Conservation (phyloP, 75 land plant species). For the Pinus albicaulis region DNA sequence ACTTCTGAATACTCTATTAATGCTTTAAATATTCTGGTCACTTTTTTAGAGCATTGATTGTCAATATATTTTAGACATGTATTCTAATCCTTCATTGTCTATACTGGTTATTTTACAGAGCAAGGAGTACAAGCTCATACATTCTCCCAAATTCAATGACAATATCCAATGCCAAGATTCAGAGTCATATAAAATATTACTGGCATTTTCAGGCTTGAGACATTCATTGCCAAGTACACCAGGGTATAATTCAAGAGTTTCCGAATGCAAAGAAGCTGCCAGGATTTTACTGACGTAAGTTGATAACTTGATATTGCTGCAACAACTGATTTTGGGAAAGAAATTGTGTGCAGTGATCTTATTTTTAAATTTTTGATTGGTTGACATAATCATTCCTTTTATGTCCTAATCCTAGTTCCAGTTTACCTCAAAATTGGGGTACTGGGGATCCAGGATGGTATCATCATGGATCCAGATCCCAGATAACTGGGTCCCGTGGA, state of each 20-base stretch:
- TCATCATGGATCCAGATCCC: too few relatives aligned
- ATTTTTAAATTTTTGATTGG: not conserved
- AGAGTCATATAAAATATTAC: slow-evolving; percentile 62
- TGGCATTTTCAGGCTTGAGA: slow-evolving; percentile 93
- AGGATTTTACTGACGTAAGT: slow-evolving; percentile 59
- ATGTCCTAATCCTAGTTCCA: too few relatives aligned
- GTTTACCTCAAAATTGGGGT: too few relatives aligned
- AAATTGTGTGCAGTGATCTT: not conserved
- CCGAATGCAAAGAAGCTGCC: slow-evolving; percentile 92
- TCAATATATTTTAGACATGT: slow-evolving; percentile 1
- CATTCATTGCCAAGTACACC: slow-evolving; percentile 69
- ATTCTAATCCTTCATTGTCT: not conserved
- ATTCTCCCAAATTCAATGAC: slow-evolving; percentile 26
- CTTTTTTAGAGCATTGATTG: not conserved
- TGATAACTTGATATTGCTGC: not conserved
- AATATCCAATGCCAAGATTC: slow-evolving; percentile 8
- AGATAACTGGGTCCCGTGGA: too few relatives aligned
- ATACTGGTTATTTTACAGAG: slow-evolving; percentile 22
- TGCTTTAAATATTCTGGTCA: not conserved
- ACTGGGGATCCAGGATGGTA: too few relatives aligned
- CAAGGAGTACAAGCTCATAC: slow-evolving; percentile 50
- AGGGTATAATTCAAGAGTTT: slow-evolving; percentile 82
- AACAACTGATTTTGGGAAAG: not conserved
- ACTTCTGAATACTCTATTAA: not conserved
- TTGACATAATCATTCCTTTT: too few relatives aligned